A percentile compares a stretch with the other conserved stretches of the same genome.
phyloP scores from a whole-genome alignment of 352 stramenopile genomes.

The Aphanomyces invadans region DNA sequence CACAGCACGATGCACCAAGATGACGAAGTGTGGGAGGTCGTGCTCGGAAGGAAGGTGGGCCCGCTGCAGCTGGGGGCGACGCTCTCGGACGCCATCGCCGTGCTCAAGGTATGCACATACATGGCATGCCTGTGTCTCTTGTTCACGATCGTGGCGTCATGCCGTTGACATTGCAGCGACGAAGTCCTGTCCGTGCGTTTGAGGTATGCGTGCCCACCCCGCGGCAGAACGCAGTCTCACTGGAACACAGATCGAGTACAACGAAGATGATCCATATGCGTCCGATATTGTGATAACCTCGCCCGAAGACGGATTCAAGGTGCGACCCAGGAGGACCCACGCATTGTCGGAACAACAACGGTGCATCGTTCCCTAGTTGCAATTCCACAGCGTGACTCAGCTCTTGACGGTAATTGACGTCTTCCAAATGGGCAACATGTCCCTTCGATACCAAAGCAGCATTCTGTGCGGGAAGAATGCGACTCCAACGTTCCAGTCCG shows the following conservation, averaged over 20 bases:
- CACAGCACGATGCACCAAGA: too few species aligned
- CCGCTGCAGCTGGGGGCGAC: slow-evolving; percentile 70
- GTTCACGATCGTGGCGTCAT: too few species aligned
- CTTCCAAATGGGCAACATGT: slow-evolving; percentile 66
- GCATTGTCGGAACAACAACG: not conserved
- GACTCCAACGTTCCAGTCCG: slow-evolving; percentile 76
- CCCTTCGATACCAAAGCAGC: slow-evolving; percentile 72
- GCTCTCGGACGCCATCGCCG: slow-evolving; percentile 62
- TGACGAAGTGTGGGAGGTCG: slow-evolving; percentile 76
- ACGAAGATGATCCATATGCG: slow-evolving; percentile 54
- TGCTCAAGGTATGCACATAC: slow-evolving; percentile 45
- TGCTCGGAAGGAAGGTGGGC: slow-evolving; percentile 62
- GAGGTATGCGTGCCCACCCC: not conserved
- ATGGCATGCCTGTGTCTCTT: not conserved
- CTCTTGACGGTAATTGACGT: slow-evolving; percentile 67
- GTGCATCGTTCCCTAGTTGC: slow-evolving; percentile 34
- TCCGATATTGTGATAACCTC: slow-evolving; percentile 55
- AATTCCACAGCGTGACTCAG: slow-evolving; percentile 59
- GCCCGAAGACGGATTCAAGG: slow-evolving; percentile 58
- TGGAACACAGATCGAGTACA: slow-evolving; percentile 79
- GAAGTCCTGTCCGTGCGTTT: slow-evolving; percentile 10
- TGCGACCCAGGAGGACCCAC: too few species aligned
- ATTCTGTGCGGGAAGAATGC: slow-evolving; percentile 76
- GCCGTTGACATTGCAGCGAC: not conserved
- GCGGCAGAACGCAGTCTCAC: too few species aligned